Evolutionary conservation across 176 grass and related monocot genomes (phyloP), one percentile per base, ranked within the genome.

Genomic region (Stipa capillata): DNA sequence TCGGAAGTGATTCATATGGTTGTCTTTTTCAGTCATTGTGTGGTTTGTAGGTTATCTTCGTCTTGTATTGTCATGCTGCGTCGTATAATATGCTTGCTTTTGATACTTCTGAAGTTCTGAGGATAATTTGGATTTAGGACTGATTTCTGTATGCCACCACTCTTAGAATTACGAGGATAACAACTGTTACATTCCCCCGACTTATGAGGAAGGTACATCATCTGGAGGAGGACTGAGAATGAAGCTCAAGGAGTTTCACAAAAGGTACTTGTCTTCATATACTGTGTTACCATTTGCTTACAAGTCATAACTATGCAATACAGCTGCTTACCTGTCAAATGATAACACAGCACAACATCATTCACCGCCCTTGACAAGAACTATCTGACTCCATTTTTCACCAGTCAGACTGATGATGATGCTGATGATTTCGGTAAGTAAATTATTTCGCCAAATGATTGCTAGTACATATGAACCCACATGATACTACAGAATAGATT

Each of bases 351-450:
- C 79, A 92, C 96, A 2, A 89, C 96, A 20, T 98, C 96, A 45
- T 98, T 98, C 75, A 93, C 80, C 47, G 96, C 92, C 69, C 83
- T 98, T 85, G 96, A 98, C 81, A 98, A 91, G 81, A 98, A 98
- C 81, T 98, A 87, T 77, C 80, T 98, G 52, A 98, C 96, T 89
- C 96, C 96, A 83, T 94, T 98, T 72, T 98, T 98, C 78, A 98
- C 96, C 0, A 98, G 90, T 78, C 92, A 98, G 74, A 94, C 82
- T 21, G 91, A 98, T 47, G 88, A 87, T 0, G 94, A 90, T 31
- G 85, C 94, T 2, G 92, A 90, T 3, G 88, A 90, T 52, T 95
- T 94, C 24, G 81, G 96, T 98, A 83, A 69, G 78, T 85, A 50
- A 24, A 71, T 63, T 35, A 23, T 51, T 73, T 4, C 4, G 0